These are phyloP conservation scores for Proliferodiscus dingleyae DNA, from an alignment of 2,329 filamentous ascomycete species.

Conservation along the genomic window DNA sequence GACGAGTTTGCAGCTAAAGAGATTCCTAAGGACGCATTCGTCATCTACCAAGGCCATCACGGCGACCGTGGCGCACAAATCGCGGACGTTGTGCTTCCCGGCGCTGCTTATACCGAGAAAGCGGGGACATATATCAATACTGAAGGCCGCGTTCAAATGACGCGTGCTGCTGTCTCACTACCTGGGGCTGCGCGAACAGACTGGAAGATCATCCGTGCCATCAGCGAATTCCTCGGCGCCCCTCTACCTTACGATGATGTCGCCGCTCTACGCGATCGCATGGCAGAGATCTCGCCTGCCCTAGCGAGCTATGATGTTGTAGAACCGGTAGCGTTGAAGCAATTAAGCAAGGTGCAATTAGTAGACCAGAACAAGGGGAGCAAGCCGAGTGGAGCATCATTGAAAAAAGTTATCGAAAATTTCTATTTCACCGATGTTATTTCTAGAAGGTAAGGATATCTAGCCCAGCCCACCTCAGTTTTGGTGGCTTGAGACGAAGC, in stretches of 20 bases:
- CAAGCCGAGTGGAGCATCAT: slow-evolving; percentile 63
- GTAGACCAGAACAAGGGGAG: slow-evolving; percentile 93
- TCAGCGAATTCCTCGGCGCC: slow-evolving; percentile 81
- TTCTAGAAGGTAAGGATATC: slow-evolving; percentile 73
- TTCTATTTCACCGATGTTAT: slow-evolving; percentile 99
- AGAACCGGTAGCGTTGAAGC: slow-evolving; percentile 69
- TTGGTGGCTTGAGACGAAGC: slow-evolving; percentile 2
- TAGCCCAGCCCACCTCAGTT: background rate
- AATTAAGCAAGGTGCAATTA: slow-evolving; percentile 87
- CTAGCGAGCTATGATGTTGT: slow-evolving; percentile 87
- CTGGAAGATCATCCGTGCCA: slow-evolving; percentile 97
- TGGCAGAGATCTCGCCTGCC: slow-evolving; percentile 90
- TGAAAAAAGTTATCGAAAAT: slow-evolving; percentile 86
- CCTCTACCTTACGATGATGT: slow-evolving; percentile 93
- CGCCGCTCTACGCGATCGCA: slow-evolving; percentile 81
- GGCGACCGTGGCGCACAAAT: slow-evolving; percentile 90
- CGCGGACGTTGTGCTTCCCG: slow-evolving; percentile 89
- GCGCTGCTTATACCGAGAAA: slow-evolving; percentile 96
- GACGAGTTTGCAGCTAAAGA: slow-evolving; percentile 83
- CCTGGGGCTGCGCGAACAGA: slow-evolving; percentile 89
- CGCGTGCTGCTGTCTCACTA: slow-evolving; percentile 80
- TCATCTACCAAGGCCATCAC: slow-evolving; percentile 97
- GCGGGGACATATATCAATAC: slow-evolving; percentile 95
- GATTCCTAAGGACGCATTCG: slow-evolving; percentile 91
- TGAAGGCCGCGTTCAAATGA: slow-evolving; percentile 92